phyloP scores from a whole-genome alignment of 2,329 filamentous ascomycete species.

The Fusarium succisae region DNA sequence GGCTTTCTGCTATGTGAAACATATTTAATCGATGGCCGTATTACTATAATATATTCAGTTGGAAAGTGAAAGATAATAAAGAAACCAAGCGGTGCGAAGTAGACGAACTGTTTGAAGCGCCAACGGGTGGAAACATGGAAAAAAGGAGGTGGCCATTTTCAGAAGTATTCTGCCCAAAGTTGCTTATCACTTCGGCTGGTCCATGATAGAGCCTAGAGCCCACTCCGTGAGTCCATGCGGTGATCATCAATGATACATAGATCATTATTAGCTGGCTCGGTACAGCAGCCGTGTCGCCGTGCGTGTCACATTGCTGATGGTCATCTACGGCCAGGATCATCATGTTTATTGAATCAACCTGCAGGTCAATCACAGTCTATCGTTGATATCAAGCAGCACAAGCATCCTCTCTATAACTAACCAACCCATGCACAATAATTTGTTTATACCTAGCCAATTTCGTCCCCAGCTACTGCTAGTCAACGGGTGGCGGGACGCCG shows the following conservation, averaged over 20 bases:
- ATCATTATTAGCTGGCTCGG: conserved; percentile 10
- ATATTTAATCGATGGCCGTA: background rate
- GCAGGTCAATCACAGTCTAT: conserved; percentile 1
- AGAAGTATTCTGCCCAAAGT: background rate
- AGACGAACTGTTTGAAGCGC: background rate
- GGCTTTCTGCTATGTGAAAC: background rate
- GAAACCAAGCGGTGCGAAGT: conserved; percentile 6
- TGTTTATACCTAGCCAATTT: background rate
- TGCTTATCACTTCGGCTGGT: conserved; percentile 1
- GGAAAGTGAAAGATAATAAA: background rate
- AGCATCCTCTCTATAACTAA: background rate
- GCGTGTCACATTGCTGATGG: background rate
- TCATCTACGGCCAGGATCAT: background rate
- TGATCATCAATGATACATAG: conserved; percentile 11
- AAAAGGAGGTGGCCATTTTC: conserved; percentile 37
- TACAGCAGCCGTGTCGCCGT: background rate
- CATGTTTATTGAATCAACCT: background rate
- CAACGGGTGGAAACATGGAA: conserved; percentile 14
- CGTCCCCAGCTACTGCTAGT: conserved; percentile 10
- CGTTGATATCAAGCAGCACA: background rate
- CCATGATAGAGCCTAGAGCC: background rate
- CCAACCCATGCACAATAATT: background rate
- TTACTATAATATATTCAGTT: background rate
- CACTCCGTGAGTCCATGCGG: background rate
- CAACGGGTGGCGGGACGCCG: conserved; percentile 34